phyloP scores from a whole-genome alignment of 2,329 filamentous ascomycete species.

The Leptosphaerulina australis region DNA sequence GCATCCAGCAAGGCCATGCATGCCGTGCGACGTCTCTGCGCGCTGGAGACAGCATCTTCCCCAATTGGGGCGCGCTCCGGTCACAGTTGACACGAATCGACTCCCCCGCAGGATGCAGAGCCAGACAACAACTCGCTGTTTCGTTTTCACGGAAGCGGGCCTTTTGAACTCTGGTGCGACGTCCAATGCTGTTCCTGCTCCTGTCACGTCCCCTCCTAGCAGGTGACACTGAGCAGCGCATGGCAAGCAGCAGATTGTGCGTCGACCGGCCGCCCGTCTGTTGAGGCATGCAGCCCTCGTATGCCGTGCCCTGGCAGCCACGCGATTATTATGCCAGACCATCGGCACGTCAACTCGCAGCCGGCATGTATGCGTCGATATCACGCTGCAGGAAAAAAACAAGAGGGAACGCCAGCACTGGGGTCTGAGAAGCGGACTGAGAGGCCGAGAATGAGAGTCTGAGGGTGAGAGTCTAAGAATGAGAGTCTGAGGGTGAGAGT shows the following conservation, averaged over 20 bases:
- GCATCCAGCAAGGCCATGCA: constrained; percentile 8
- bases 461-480: too few relatives aligned
- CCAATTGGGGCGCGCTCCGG: constrained; percentile 13
- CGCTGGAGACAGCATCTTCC: constrained; percentile 2
- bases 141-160: constrained; percentile 25
- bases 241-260: constrained; percentile 7
- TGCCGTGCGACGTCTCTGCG: constrained; percentile 3
- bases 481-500: too few relatives aligned
- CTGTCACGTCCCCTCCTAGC: constrained; percentile 22
- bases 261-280: too few relatives aligned
- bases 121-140: constrained; percentile 22
- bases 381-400: constrained; percentile 7
- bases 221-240: constrained; percentile 16
- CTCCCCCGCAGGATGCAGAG: constrained; percentile 18
- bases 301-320: constrained; percentile 14
- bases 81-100: constrained; percentile 5
- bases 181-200: constrained; percentile 10
- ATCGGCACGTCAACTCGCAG: constrained; percentile 2
- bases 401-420: constrained; percentile 6
- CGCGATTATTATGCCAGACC: background rate
- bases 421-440: constrained; percentile 2
- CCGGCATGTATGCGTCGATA: constrained; percentile 3
- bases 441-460: too few relatives aligned
- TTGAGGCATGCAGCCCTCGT: constrained; percentile 5
- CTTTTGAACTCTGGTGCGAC: constrained; percentile 35